phyloP scores from a whole-genome alignment of 805 yeast species.

The Cyberlindnera veronae region DNA sequence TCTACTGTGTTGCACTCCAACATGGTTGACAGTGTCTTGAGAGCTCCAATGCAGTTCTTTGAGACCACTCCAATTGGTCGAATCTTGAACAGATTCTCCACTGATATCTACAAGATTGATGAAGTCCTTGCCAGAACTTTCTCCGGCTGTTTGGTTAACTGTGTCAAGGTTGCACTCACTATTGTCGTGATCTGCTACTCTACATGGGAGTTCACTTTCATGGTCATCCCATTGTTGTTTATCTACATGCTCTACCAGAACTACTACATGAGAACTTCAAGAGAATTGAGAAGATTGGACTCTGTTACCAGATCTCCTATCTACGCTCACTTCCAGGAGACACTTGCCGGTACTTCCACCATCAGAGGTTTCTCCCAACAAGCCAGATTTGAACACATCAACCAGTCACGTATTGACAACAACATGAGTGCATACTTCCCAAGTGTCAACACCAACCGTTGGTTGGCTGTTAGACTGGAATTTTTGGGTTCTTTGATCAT shows the following conservation, averaged over 20 bases:
- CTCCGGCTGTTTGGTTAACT: constrained; percentile 60
- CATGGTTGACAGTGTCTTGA: constrained; percentile 71
- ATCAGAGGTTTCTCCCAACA: constrained; percentile 73
- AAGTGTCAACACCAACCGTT: constrained; percentile 87
- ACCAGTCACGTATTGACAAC: constrained; percentile 69
- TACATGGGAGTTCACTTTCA: constrained; percentile 79
- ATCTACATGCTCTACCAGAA: constrained; percentile 72
- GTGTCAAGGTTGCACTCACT: constrained; percentile 67
- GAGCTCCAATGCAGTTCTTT: constrained; percentile 94
- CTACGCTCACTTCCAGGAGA: constrained; percentile 81
- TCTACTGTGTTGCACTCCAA: constrained; percentile 70
- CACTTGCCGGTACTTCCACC: constrained; percentile 69
- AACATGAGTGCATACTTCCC: constrained; percentile 94
- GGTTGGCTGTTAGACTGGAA: constrained; percentile 95
- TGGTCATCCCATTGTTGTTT: constrained; percentile 65
- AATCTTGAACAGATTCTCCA: constrained; percentile 85
- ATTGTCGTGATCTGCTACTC: constrained; percentile 76
- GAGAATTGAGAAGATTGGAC: constrained; percentile 81
- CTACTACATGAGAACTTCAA: constrained; percentile 69
- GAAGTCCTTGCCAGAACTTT: constrained; percentile 71
- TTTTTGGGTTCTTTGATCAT: constrained; percentile 87
- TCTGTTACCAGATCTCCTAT: constrained; percentile 78
- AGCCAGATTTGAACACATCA: constrained; percentile 58
- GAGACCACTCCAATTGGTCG: constrained; percentile 96
- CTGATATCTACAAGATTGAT: constrained; percentile 86